These are phyloP conservation scores for Plasmodium yoelii DNA, from an alignment of 169 alveolate genomes.

Conservation along the genomic window DNA sequence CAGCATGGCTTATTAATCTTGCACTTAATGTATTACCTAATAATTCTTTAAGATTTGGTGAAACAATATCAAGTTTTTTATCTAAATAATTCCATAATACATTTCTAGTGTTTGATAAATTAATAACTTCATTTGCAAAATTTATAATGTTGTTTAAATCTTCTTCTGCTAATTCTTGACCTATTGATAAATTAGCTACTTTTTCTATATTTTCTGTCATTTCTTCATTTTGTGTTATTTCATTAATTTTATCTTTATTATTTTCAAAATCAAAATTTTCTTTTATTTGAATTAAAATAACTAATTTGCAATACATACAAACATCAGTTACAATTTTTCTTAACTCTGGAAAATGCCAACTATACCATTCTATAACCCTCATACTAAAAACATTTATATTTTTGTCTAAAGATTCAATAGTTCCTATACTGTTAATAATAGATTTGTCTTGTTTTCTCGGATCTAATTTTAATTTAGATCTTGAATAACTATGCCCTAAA, in stretches of 20 bases:
- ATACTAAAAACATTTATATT: slow-evolving; percentile 96
- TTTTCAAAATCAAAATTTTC: slow-evolving; percentile 84
- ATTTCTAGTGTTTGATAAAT: slow-evolving; percentile 91
- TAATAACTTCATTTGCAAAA: slow-evolving; percentile 94
- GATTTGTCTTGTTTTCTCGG: slow-evolving; percentile 98
- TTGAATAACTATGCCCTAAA: slow-evolving; percentile 95
- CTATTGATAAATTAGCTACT: slow-evolving; percentile 95
- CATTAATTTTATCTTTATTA: slow-evolving; percentile 82
- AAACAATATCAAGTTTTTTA: slow-evolving; percentile 94
- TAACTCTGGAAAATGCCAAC: slow-evolving; percentile 99
- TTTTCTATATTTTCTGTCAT: slow-evolving; percentile 90
- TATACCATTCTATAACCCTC: slow-evolving; percentile 99
- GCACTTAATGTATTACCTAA: slow-evolving; percentile 98
- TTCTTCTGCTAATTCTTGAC: slow-evolving; percentile 94
- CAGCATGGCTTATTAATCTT: slow-evolving; percentile 97
- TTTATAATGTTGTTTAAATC: slow-evolving; percentile 92
- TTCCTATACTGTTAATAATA: slow-evolving; percentile 96
- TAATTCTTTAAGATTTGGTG: slow-evolving; percentile 98
- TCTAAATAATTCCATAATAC: slow-evolving; percentile 91
- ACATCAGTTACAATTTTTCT: slow-evolving; percentile 96
- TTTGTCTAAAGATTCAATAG: slow-evolving; percentile 96
- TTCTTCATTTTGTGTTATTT: slow-evolving; percentile 92
- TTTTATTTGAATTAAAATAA: slow-evolving; percentile 88
- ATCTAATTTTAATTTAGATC: slow-evolving; percentile 95
- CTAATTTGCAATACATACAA: slow-evolving; percentile 92